phyloP scores from a whole-genome alignment of 2,329 filamentous ascomycete species.

The Monilinia laxa region DNA sequence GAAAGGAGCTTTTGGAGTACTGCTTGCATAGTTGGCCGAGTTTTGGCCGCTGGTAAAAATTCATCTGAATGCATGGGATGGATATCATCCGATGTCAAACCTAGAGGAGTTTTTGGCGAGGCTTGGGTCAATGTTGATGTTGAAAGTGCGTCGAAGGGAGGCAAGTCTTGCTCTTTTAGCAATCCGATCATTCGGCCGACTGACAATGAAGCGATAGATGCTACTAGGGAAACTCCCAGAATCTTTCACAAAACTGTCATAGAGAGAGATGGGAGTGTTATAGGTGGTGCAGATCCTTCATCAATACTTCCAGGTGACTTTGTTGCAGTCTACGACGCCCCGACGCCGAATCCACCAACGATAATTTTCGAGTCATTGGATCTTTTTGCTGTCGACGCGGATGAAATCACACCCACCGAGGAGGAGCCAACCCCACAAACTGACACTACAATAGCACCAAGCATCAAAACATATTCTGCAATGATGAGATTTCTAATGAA shows the following conservation, averaged over 20 bases:
- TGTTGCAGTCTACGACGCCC: constrained; percentile 58
- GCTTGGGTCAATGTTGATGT: constrained; percentile 61
- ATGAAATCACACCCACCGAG: constrained; percentile 42
- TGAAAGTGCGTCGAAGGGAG: constrained; percentile 46
- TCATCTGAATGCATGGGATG: constrained; percentile 67
- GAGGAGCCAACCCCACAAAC: constrained; percentile 31
- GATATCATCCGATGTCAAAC: constrained; percentile 61
- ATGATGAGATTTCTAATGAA: constrained; percentile 37
- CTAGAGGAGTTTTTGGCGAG: constrained; percentile 48
- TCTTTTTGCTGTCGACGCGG: constrained; percentile 49
- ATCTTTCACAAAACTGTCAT: constrained; percentile 61
- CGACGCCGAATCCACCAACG: constrained; percentile 48
- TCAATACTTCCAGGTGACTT: constrained; percentile 62
- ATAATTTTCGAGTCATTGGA: constrained; percentile 54
- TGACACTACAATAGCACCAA: constrained; percentile 23
- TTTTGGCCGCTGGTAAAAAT: constrained; percentile 61
- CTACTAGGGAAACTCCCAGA: constrained; percentile 54
- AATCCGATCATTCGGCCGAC: background rate
- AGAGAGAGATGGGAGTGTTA: constrained; percentile 59
- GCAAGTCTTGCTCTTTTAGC: constrained; percentile 25
- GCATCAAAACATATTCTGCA: constrained; percentile 38
- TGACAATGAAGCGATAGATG: constrained; percentile 47
- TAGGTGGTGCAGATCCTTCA: constrained; percentile 56
- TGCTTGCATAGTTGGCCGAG: constrained; percentile 62
- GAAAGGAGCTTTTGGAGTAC: constrained; percentile 70